Base-by-base conservation (phyloP, 345 rosid genomes). In the Citrus medica region DNA sequence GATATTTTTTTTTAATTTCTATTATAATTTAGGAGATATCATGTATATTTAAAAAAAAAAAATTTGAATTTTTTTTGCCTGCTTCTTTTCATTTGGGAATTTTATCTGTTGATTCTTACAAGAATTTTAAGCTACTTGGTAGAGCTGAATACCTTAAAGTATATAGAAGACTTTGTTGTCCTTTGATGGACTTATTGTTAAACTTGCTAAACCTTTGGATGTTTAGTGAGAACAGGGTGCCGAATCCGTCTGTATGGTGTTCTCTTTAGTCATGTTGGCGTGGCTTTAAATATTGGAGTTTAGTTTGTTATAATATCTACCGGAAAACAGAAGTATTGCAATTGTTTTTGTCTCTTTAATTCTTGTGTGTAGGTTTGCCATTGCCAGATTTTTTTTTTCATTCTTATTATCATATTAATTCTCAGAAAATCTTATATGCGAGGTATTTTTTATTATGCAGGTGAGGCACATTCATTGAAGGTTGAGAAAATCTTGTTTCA, bases 381-480 rank as follows among this genome's bases (percentile, higher is more conserved):
- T 53, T 63, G 40, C 12, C 5, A 19, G 42, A 28, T 13, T 3
- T 4, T 9, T 40, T 40, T 68, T 19, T 62, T 53, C 69, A 51
- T 37, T 69, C 9, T 67, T 10, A 61, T 42, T 35, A 37, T 64
- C 14, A 56, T 9, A 9, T 14, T 53, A 28, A 35, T 62, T 22
- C 19, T 27, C 64, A 56, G 22, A 53, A 8, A 19, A 2, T 40
- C 37, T 71, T 51, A 28, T 38, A 9, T 71, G 62, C 6, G 1
- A 38, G 27, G 55, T 28, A 21, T 40, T 55, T 78, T 51, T 63
- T 58, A 75, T 73, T 48, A 59, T 85, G 81, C 86, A 95, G 99
- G 99, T 75, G 99, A 95, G 86, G 98, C 99, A 56, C 98, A 95
- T 79, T 95, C 99, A 56, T 82, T 95, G 27, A 95, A 95, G 74